phyloP scores from a whole-genome alignment of 2,329 filamentous ascomycete genomes.

The Thelonectria rubi region DNA sequence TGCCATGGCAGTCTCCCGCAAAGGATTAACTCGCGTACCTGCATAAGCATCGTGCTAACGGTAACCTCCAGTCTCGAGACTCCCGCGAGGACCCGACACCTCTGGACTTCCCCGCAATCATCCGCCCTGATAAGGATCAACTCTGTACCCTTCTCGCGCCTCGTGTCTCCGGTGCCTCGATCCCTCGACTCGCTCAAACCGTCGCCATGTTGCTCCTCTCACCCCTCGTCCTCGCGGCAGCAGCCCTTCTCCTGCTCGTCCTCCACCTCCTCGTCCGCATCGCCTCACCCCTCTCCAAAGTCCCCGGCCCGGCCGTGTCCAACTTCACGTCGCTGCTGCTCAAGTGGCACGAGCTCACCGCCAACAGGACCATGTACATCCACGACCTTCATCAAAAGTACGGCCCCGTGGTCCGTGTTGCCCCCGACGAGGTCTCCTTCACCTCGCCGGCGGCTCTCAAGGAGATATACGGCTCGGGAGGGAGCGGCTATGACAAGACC shows the following conservation, averaged over 20 bases:
- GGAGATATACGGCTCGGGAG: constrained; percentile 69
- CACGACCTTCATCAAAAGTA: constrained; percentile 64
- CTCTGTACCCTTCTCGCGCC: not conserved
- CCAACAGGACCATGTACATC: constrained; percentile 62
- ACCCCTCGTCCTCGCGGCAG: constrained; percentile 39
- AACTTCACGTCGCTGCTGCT: constrained; percentile 60
- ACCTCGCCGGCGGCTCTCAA: constrained; percentile 64
- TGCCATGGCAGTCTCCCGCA: no score
- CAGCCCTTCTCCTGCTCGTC: constrained; percentile 37
- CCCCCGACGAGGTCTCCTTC: constrained; percentile 68
- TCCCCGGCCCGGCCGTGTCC: constrained; percentile 61
- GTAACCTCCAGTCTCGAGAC: not conserved
- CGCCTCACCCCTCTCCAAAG: constrained; percentile 46
- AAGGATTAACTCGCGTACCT: no score
- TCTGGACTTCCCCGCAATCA: constrained; percentile 25
- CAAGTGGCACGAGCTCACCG: constrained; percentile 66
- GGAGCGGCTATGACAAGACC: constrained; percentile 72
- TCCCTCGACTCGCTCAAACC: not conserved
- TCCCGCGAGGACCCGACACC: constrained; percentile 1
- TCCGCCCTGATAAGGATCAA: constrained; percentile 34
- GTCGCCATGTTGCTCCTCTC: constrained; percentile 43
- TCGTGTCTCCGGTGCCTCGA: not conserved
- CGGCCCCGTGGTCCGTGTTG: constrained; percentile 66
- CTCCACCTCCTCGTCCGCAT: constrained; percentile 42
- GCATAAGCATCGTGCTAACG: not conserved